These are phyloP conservation scores for Cardiospermum halicacabum DNA, from an alignment of 345 rosid species.

Conservation along the genomic window DNA sequence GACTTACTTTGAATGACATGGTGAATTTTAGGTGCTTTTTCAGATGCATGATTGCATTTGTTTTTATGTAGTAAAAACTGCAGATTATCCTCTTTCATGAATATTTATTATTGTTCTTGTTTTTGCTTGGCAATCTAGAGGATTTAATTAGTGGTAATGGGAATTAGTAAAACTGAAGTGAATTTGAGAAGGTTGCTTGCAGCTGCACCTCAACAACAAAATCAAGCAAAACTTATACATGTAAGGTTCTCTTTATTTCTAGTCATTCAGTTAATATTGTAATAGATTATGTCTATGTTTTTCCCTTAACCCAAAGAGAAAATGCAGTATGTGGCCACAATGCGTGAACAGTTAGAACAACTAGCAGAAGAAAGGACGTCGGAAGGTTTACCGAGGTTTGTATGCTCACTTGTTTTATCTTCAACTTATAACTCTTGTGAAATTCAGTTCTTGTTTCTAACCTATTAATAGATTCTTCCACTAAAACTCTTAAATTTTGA, in stretches of 20 bases:
- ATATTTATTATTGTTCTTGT: neutral
- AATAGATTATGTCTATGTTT: neutral
- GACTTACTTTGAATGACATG: no score
- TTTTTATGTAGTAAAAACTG: no score
- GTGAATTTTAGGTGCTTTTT: neutral
- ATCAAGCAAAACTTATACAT: slow-evolving; percentile 75
- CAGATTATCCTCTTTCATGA: neutral
- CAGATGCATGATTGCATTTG: neutral
- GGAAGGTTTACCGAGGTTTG: slow-evolving; percentile 71
- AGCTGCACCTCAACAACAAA: slow-evolving; percentile 69
- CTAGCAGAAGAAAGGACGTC: slow-evolving; percentile 67
- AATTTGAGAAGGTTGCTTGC: slow-evolving; percentile 69
- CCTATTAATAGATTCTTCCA: neutral
- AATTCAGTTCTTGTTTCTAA: neutral
- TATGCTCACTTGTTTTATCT: neutral
- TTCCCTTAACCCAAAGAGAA: neutral
- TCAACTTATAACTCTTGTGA: neutral
- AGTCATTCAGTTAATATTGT: neutral
- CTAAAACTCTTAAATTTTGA: neutral
- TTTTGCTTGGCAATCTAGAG: neutral
- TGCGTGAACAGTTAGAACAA: slow-evolving; percentile 71
- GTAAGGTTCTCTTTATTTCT: slow-evolving; percentile 23
- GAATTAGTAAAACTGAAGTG: slow-evolving; percentile 70
- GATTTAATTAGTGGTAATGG: slow-evolving; percentile 35
- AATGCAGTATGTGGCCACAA: slow-evolving; percentile 75